Base-by-base conservation (phyloP, 306 rosid genomes). In the Vigna hirtella region DNA sequence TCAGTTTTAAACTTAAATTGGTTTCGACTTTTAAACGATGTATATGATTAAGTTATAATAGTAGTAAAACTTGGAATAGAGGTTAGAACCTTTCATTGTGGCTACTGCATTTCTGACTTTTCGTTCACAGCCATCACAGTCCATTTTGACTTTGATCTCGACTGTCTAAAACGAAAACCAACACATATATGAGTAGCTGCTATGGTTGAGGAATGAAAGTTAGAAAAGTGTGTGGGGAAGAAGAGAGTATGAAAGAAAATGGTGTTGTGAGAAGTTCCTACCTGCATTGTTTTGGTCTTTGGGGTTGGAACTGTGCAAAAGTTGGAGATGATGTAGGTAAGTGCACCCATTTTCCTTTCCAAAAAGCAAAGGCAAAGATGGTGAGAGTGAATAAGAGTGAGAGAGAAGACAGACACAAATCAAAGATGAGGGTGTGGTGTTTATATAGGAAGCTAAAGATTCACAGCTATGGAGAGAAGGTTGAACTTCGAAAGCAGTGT, bases 101-200 rank as follows among this genome's bases (percentile, higher is more conserved):
- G 93, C 85, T 50, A 89, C 92, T 49, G 93, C 92, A 53, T 89
- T 81, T 87, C 87, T 86, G 48, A 93, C 92, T 83, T 84, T 88
- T 77, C 98, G 77, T 90, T 93, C 98, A 62, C 98, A 93, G 32
- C 98, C 98, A 86, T 91, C 96, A n/a, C 97, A 91, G 77, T 91
- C 97, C 93, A 91, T 91, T 85, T 91, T 91, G 36, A 91, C 93
- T 85, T 91, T 91, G 85, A 91, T 90, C 79, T 91, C 94, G 40
- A 90, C 97, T 67, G 90, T 91, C 97, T 91, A 87, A 58, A 51
- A 17, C 4, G 15, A 74, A 76, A 66, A 26, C 38, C 24, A 63
- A 83, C 4, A 65, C 13, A 42, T 42, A 42, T 18, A 11, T 56
- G 16, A 55, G 7, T 64, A 74, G 36, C 15, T 14, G 5, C 9